Base-by-base conservation (phyloP, 106 monocot species). In the Vanilla planifolia region DNA sequence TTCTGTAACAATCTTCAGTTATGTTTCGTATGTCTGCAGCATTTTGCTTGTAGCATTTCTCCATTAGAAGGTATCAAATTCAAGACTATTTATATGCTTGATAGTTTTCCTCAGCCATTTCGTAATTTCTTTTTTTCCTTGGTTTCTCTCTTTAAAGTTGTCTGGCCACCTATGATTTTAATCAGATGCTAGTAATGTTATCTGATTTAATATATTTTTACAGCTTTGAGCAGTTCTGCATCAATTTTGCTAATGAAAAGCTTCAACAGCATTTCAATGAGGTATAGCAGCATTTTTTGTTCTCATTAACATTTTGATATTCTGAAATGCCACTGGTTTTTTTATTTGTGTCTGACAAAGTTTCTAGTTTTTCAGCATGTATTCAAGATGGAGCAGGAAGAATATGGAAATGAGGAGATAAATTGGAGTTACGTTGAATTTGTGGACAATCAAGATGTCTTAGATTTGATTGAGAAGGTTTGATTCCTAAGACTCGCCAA, bases 211-310 rank as follows among this genome's bases (percentile, higher is more conserved):
- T 7, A 40, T 7, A 40, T 1, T 53, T 30, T 53, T 53, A 8
- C 67, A 92, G 91, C 62, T 92, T 92, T 73, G 92, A 92, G 75
- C 92, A 92, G 66, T 92, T 92, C 60, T 92, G 92, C 77, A 92
- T 92, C 15, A 92, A 92, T 35, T 92, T 92, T 77, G 86, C 92
- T 52, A 92, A 92, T 75, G 92, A 92, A 65, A 92, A 92, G 33
- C 92, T 92, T 66, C 92, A 92, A 45, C 92, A 86, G 55, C 92
- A 92, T 75, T 92, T 92, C 51, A 92, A 92, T 66, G 92, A 92
- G 86, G 92, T 92, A 66, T 16, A 22, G n/a, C 36, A n/a, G 41
- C 56, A 55, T 11, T 36, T 33, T 34, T 9, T 16, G 1, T n/a
- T 17, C 16, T 9, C 20, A 57, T 21, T 19, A 57, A n/a, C 21